phyloP scores from a whole-genome alignment of 2,329 filamentous ascomycete genomes.

The Lachnellula hyalina region DNA sequence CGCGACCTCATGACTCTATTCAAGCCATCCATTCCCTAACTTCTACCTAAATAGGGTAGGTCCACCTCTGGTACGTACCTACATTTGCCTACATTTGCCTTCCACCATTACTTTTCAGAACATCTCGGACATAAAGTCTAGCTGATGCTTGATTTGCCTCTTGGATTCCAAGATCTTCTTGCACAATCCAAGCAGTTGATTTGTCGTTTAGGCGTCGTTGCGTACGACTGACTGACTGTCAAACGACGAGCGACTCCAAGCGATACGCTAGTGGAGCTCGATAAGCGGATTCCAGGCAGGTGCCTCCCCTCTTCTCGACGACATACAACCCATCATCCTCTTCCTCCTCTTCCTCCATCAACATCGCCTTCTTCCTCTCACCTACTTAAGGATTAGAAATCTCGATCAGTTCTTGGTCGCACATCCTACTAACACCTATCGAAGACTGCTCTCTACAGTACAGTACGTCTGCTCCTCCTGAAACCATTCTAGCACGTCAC shows the following conservation, averaged over 20 bases:
- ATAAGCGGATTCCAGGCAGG: conserved; percentile 16
- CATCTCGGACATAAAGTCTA: too few relatives aligned
- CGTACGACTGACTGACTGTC: conserved; percentile 7
- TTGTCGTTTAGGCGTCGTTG: not conserved
- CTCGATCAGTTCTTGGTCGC: conserved; percentile 1
- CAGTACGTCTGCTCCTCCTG: conserved; percentile 16
- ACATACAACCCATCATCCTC: conserved; percentile 3
- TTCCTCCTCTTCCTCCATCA: conserved; percentile 11
- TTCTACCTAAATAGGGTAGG: too few relatives aligned
- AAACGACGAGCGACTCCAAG: not conserved
- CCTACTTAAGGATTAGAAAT: conserved; percentile 1
- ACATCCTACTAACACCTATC: not conserved
- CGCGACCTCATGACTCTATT: too few relatives aligned
- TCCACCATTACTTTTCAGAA: too few relatives aligned
- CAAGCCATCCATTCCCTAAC: too few relatives aligned
- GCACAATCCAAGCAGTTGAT: too few relatives aligned
- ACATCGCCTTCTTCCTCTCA: conserved; percentile 14
- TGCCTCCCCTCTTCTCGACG: conserved; percentile 3
- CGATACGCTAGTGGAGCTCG: not conserved
- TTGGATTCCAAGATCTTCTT: too few relatives aligned
- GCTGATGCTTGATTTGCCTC: too few relatives aligned
- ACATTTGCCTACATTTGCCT: too few relatives aligned
- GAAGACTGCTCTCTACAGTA: not conserved
- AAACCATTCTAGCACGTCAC: conserved; percentile 23
- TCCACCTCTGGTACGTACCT: too few relatives aligned